Percentiles rank a stretch among this genome's conserved stretches.
Evolutionary conservation across 371 early-diverging fungal species (phyloP).

Genomic region (Saksenaea vasiformis): DNA sequence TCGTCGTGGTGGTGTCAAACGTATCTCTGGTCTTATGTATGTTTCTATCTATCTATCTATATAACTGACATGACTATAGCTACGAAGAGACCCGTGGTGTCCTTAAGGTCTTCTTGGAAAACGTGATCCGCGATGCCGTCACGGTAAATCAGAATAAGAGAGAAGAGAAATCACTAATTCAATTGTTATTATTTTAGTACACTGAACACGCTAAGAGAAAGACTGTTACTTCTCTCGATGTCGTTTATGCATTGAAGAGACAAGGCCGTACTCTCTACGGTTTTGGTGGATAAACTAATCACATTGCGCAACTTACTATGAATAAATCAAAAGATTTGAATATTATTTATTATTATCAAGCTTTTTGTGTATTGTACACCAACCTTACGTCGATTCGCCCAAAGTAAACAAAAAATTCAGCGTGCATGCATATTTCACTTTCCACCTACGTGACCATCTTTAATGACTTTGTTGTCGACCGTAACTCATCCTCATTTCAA

Average conservation of each 20-base stretch:
- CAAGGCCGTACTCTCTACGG: constrained; percentile 92
- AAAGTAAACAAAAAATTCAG: no score
- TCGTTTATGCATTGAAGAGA: constrained; percentile 96
- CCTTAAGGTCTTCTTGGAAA: constrained; percentile 97
- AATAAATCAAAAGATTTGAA: not conserved
- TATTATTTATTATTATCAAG: no score
- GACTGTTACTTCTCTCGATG: constrained; percentile 92
- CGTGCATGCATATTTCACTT: no score
- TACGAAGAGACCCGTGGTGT: constrained; percentile 99
- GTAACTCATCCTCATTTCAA: no score
- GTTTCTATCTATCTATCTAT: no score
- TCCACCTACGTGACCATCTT: no score
- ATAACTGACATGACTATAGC: constrained; percentile 8
- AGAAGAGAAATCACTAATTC: not conserved
- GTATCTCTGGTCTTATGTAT: constrained; percentile 96
- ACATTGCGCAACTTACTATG: not conserved
- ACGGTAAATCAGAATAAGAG: constrained; percentile 41
- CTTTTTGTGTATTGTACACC: no score
- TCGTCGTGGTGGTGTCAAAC: constrained; percentile 99
- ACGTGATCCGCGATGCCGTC: constrained; percentile 97
- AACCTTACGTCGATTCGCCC: no score
- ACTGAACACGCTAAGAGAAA: constrained; percentile 99
- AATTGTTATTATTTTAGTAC: constrained; percentile 59
- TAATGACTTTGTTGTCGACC: no score
- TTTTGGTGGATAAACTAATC: constrained; percentile 30